Percentiles rank a stretch among this genome's conserved stretches.
Conservation (phyloP, 208 protist species). For the Crithidia mellificae region DNA sequence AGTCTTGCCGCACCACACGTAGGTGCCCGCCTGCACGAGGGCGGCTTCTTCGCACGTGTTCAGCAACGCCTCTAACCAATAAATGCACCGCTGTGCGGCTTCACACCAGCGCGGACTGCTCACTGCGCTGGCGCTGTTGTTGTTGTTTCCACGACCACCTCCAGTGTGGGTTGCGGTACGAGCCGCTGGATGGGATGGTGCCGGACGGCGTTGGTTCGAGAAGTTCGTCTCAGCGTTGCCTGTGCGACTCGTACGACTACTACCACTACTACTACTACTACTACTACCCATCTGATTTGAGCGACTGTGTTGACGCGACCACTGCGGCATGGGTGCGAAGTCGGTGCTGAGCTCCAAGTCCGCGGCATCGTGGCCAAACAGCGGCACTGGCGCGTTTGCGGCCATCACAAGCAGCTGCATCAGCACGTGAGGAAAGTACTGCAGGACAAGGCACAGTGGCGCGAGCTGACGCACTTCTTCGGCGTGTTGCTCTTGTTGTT, state of each 20-base stretch:
- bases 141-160: neutral
- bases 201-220: no score
- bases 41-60: conserved; percentile 19
- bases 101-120: conserved; percentile 2
- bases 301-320: no score
- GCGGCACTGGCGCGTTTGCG: conserved; percentile 19
- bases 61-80: conserved; percentile 31
- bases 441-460: conserved; percentile 31
- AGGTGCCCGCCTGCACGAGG: conserved; percentile 5
- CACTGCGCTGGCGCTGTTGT: neutral
- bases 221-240: no score
- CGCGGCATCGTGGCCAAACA: conserved; percentile 10
- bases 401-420: conserved; percentile 36
- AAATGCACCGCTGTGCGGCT: conserved; percentile 19
- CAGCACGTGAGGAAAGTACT: conserved; percentile 24
- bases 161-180: no score
- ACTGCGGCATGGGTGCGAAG: no score
- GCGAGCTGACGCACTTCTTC: conserved; percentile 21
- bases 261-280: no score
- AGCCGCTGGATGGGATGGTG: no score
- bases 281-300: no score
- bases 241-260: no score
- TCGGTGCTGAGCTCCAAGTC: no score
- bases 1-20: neutral
- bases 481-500: neutral